Evolutionary conservation across 1,284 basidiomycete species (phyloP), one percentile per base, ranked within the genome.

Genomic region (Trichosporon ovoides): DNA sequence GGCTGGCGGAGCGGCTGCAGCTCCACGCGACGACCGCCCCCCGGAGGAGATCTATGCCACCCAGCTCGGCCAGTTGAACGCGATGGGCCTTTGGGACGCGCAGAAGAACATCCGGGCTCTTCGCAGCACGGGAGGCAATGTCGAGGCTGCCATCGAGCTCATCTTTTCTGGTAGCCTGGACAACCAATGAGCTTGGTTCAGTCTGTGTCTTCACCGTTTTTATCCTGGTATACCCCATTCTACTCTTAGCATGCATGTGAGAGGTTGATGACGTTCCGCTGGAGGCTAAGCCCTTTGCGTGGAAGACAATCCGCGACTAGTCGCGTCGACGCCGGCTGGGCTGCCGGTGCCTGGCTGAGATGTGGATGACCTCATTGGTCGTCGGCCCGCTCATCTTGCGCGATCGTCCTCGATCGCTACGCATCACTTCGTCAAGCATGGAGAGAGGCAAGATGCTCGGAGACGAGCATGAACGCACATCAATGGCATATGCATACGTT

Each of bases 31-130:
- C 71, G 79, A 84, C 3, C 79, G 89, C 67, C 82, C 88, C 11
- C 85, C 90, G 3, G 91, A 94, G 74, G 91, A 93, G 78, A 81
- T 91, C 55, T 95, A 89, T 81, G 87, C 92, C 68, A 85, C 87
- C 13, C 89, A 93, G 73, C 79, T 93, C 11, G 70, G 74, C 31
- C 75, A 75, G 61, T 58, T 78, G 62, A 76, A 74, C 49, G 74
- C 66, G 46, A 78, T 78, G 76, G 90, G 92, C 83, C 72, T 94
- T 65, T 87, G 89, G 77, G 89, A 93, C 63, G 89, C 90, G 11
- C 75, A 83, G 51, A 90, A 93, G 81, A 95, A 95, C 71, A 81
- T 95, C n/a, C 82, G 90, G n/a, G 91, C 91, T 9, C 78, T 95
- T 55, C 81, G 90, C 28, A 88, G 88, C 49, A 93, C 90, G 0